Base-by-base conservation (phyloP, 371 early-diverging fungal species). In the Rhizopus stolonifer region DNA sequence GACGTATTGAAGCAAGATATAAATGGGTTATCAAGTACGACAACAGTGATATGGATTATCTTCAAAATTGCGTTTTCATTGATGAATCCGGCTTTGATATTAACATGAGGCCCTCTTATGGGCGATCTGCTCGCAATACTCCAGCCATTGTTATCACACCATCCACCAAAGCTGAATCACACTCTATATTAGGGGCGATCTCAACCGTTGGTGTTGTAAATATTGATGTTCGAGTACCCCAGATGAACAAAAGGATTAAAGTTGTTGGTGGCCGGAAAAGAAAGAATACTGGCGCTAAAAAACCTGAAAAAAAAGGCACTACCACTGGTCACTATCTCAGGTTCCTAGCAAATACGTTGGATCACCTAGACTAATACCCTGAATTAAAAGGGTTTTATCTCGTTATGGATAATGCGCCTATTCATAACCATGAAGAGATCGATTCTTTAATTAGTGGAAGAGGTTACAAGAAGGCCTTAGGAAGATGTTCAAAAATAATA, bases 301-400 rank as follows among this genome's bases (percentile, higher is more conserved):
- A 36, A 61, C 52, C 42, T 55, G 56, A 61, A 61, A 61, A 51
- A 21, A 52, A 19, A 52, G 52, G 22, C 31, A 52, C 52, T 52
- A 26, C 42, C 21, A 56, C 49, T 49, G 56, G 50, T 38, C 49
- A 46, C 45, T 46, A 34, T 58, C 7, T 49, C 8, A 56, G 58
- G 39, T 54, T 54, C 46, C 39, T 54, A 46, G 39, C 49, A 46
- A 49, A 53, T 46, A 55, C 40, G 33, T 54, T 60, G 55, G 39
- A 51, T 51, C 51, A 54, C 24, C 32, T 50, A 26, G 59, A 51
- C 26, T 34, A 39, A 23, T 10, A 34, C 46, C 45, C 32, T 39
- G 26, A 60, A 32, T 31, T 42, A 26, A 42, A 40, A 40, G 42
- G 42, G 4, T 40, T 40, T 21, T 21, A 40, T 18, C 19, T 40